Conservation (phyloP, 1,139 yeast genomes). For the Protomyces lactucae-debilis region DNA sequence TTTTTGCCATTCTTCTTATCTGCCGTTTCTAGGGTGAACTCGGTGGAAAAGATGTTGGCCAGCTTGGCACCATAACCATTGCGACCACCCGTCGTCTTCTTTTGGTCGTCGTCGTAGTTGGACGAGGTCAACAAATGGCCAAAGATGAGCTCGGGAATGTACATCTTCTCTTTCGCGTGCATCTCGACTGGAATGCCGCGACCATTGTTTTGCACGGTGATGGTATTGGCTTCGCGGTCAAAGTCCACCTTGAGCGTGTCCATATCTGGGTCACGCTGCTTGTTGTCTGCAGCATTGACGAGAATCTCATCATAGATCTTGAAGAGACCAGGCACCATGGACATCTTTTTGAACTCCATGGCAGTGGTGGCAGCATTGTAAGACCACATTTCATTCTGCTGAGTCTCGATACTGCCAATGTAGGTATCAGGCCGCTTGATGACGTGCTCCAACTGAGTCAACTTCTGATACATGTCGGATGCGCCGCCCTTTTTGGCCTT, state of each 20-base stretch:
- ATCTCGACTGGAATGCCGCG: slow-evolving; percentile 93
- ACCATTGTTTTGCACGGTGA: slow-evolving; percentile 87
- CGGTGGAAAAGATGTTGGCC: slow-evolving; percentile 86
- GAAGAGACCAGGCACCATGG: slow-evolving; percentile 89
- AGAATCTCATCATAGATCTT: slow-evolving; percentile 95
- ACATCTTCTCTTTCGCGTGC: slow-evolving; percentile 82
- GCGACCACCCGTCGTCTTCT: slow-evolving; percentile 97
- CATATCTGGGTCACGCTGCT: slow-evolving; percentile 91
- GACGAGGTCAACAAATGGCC: slow-evolving; percentile 94
- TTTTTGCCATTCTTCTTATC: slow-evolving; percentile 59
- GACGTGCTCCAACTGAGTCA: slow-evolving; percentile 93
- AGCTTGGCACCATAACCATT: slow-evolving; percentile 97
- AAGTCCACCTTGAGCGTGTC: slow-evolving; percentile 74
- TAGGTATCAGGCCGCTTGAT: slow-evolving; percentile 96
- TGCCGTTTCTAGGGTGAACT: slow-evolving; percentile 84
- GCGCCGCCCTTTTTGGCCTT: slow-evolving; percentile 44
- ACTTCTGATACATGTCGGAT: slow-evolving; percentile 76
- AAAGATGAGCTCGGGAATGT: slow-evolving; percentile 92
- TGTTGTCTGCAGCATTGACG: slow-evolving; percentile 98
- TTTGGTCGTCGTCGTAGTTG: slow-evolving; percentile 90
- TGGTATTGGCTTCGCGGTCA: slow-evolving; percentile 65
- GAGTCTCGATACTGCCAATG: slow-evolving; percentile 86
- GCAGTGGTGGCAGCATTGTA: slow-evolving; percentile 63
- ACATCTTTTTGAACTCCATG: slow-evolving; percentile 58
- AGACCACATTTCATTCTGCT: slow-evolving; percentile 81